Evolutionary conservation across 2,329 filamentous ascomycete species (phyloP), one percentile per base, ranked within the genome.

Genomic region (Xylariaceae sp.): DNA sequence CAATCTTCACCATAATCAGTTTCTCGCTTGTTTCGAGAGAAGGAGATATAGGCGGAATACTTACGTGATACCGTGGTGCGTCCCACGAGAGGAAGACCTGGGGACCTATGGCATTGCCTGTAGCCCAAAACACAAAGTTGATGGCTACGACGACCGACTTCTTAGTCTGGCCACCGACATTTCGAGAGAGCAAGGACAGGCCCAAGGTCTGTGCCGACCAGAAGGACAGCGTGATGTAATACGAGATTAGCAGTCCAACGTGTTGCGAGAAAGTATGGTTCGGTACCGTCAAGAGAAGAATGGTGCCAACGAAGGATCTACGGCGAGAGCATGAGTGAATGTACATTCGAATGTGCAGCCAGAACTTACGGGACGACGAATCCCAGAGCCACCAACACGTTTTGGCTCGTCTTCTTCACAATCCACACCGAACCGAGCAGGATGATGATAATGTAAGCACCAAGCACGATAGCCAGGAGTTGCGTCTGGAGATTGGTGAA

Each of bases 161-260:
- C 70, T 90, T 90, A 1, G 86, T 89, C 58, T 87, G 83, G 0
- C 86, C 86, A 22, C 82, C 86, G 10, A 88, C 72, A 60, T 89
- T 89, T 14, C 85, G 77, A 0, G 81, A 81, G 49, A 88, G 75
- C 72, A 89, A 77, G 12, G 82, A 84, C 58, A 89, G 75, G 7
- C 78, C 73, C 11, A 89, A 71, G 1, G 82, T 86, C 60, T 86
- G 81, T 0, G 85, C 85, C 0, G 86, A 83, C 86, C 86, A 90
- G 76, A 90, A 90, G 5, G 83, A 88, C 15, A 89, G 75, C 0
- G 82, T 85, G 53, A 90, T 85, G 69, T 90, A 90, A 73, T 90
- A 90, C 61, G 76, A 80, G 60, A 90, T 80, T 12, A 90, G 70
- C 0, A 90, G 75, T 6, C 86, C 86, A 27, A 84, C 75, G 66